These are phyloP conservation scores for Rhazya stricta DNA, from an alignment of 257 asterid species.

Conservation along the genomic window DNA sequence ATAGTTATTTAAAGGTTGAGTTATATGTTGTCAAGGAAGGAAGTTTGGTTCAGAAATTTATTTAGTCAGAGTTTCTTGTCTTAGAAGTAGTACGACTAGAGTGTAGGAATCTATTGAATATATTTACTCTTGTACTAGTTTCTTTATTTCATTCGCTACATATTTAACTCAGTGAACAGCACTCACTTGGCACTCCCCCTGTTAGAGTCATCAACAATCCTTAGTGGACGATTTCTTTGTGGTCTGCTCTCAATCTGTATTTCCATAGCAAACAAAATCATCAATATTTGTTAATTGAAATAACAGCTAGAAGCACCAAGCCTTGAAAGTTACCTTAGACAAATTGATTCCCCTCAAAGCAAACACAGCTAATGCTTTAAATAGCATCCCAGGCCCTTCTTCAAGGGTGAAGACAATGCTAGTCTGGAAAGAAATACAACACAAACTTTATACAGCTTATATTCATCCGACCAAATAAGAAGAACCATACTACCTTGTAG, in stretches of 20 bases:
- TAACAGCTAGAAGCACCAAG: conserved; percentile 13
- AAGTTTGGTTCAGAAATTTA: background rate
- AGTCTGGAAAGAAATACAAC: conserved; percentile 41
- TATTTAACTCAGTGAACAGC: background rate
- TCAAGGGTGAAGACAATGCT: conserved; percentile 89
- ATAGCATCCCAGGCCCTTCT: conserved; percentile 95
- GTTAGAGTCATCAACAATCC: conserved; percentile 84
- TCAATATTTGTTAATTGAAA: conserved; percentile 3
- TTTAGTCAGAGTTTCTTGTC: background rate
- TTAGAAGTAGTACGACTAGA: background rate
- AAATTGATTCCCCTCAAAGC: conserved; percentile 75
- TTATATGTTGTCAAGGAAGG: background rate
- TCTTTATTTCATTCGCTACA: background rate
- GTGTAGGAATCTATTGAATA: background rate
- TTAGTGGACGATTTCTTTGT: conserved; percentile 67
- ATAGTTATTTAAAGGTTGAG: background rate
- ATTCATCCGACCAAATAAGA: background rate
- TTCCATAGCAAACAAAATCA: background rate
- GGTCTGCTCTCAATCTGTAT: conserved; percentile 95
- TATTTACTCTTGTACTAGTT: background rate
- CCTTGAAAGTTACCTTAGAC: conserved; percentile 53
- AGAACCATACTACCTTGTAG: conserved; percentile 29
- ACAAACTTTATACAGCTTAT: background rate
- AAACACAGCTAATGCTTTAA: conserved; percentile 93
- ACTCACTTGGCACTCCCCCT: conserved; percentile 75